Base-by-base conservation (phyloP, 805 yeast genomes). In the Yarrowia sp. region DNA sequence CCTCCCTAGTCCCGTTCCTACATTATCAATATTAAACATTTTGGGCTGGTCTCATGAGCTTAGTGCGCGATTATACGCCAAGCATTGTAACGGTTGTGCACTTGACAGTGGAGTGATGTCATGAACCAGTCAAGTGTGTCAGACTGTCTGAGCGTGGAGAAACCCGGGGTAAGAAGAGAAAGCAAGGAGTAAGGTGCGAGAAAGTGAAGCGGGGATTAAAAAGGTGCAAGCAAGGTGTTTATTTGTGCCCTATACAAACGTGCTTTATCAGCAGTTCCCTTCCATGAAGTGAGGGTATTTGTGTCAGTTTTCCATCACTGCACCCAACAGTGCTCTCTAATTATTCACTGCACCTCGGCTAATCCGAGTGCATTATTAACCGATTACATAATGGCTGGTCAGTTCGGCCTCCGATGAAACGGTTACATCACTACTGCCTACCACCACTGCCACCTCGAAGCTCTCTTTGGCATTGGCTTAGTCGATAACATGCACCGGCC, bases 41-140 rank as follows among this genome's bases (percentile, higher is more conserved):
- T 52, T 19, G 42, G 56, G 9, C 38, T 32, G n/a, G 38, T 52
- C 58, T 52, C 59, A 40, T 53, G 59, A 56, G 63, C 48, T 42
- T 56, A 56, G 63, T 56, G 63, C 63, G 63, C 48, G 63, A 56
- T 56, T 56, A 56, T 56, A 22, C 9, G 63, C 63, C 63, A 56
- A 56, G 48, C 59, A 15, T 32, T 53, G 59, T 38, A 19, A 15
- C 59, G 40, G 12, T 45, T 45, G 40, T 53, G 59, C 22, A 53
- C 58, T 43, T 38, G 42, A n/a, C 56, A 52, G 11, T 38, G 12
- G 41, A 22, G 9, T 38, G 40, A 9, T 38, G 40, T 38, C 12
- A 10, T 38, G 40, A 38, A 10, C 32, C 32, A 26, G 32, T 26
- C 32, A 26, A 38, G 40, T 38, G 40, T 38, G 10, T 38, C 12